Conservation (phyloP, 257 asterid species). For the Ophiorrhiza pumila region DNA sequence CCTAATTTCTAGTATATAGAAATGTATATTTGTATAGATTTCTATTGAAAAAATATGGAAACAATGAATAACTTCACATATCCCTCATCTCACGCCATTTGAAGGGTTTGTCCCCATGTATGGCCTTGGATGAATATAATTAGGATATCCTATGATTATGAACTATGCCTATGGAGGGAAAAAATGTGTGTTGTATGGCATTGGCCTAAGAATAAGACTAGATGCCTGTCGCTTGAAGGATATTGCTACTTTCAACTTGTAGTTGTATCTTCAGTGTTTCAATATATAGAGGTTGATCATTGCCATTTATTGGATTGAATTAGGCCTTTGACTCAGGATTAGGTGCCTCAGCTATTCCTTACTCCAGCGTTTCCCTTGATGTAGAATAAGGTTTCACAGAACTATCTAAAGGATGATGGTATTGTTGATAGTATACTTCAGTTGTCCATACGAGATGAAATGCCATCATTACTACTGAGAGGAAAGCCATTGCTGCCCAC, state of each 20-base stretch:
- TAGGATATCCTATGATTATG: constrained; percentile 17
- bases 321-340: constrained; percentile 4
- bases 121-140: too few species aligned
- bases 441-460: constrained; percentile 47
- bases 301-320: constrained; percentile 8
- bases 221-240: too few species aligned
- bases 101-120: constrained; percentile 30
- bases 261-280: not conserved
- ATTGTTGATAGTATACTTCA: constrained; percentile 30
- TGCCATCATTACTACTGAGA: constrained; percentile 51
- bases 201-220: constrained; percentile 9
- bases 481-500: constrained; percentile 51
- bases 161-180: not conserved
- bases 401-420: constrained; percentile 27
- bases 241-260: not conserved
- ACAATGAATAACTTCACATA: not conserved
- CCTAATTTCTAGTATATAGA: too few species aligned
- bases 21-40: too few species aligned
- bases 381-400: constrained; percentile 49
- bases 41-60: constrained; percentile 1
- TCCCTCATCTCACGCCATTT: constrained; percentile 17
- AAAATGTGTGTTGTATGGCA: not conserved
- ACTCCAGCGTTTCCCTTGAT: constrained; percentile 29
- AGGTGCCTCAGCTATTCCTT: constrained; percentile 22
- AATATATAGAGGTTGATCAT: not conserved